Base-by-base conservation (phyloP, 2,329 filamentous ascomycete species). In the Phaeosphaeria sp. region DNA sequence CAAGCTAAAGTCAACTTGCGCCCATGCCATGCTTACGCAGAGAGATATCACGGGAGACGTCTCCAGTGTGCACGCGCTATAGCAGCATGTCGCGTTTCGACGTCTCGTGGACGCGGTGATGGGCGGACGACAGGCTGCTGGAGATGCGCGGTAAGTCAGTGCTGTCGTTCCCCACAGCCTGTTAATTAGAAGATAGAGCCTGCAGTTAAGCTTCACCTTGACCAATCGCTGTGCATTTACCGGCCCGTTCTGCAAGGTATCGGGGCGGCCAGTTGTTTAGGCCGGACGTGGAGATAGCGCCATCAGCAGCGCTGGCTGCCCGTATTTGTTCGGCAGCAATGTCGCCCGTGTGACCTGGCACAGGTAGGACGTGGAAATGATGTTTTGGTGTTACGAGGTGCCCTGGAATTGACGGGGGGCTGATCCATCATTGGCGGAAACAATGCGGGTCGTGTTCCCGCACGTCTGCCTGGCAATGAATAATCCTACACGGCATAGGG, bases 11-110 rank as follows among this genome's bases (percentile, higher is more conserved):
- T 74, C 65, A 20, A 74, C 68, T 43, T 47, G 57, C 36, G 55
- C 60, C 65, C 62, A 67, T 64, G 71, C 69, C 72, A 73, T 74
- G 59, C 55, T 67, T 63, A 53, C 59, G 47, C 48, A n/a, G 51
- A 53, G 47, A 36, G 17, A 49, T 52, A 30, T 39, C 42, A n/a
- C 43, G n/a, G 44, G 42, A 23, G 15, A 21, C n/a, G 50, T 44
- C 46, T 46, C 18, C 21, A 22, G 52, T 36, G 55, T 46, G 49
- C 39, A 41, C 47, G 51, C 51, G 48, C 42, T 39, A 42, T 22
- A 49, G 58, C 50, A 52, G 50, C 50, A 58, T 47, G 49, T 50
- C 48, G 55, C 52, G 50, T 50, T 49, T 36, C 36, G 50, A 23
- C 21, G 46, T 54, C 48, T 54, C 55, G 58, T 46, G 56, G 55